These are phyloP conservation scores for Dactylellina leptospora DNA, from an alignment of 2,329 filamentous ascomycete genomes.

Conservation along the genomic window DNA sequence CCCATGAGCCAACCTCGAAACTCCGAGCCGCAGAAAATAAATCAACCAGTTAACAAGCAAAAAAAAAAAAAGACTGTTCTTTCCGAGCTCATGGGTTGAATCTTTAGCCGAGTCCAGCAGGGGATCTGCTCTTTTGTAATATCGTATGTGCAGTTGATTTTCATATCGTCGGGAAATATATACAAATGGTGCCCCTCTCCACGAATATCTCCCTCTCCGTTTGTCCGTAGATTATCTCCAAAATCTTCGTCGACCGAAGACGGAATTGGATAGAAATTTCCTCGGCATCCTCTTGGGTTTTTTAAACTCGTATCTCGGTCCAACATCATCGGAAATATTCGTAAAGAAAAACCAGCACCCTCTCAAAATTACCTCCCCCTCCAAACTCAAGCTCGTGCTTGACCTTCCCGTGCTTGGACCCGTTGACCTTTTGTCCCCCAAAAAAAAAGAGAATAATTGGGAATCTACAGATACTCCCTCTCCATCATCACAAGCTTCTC, in stretches of 20 bases:
- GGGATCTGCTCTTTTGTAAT: slow-evolving; percentile 1
- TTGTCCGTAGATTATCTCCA: slow-evolving; percentile 19
- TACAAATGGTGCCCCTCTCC: not conserved
- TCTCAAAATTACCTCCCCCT: too few relatives aligned
- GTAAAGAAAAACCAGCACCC: not conserved
- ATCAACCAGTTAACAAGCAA: not conserved
- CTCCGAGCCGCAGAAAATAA: slow-evolving; percentile 9
- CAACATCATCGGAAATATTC: slow-evolving; percentile 5
- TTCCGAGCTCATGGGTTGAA: slow-evolving; percentile 16
- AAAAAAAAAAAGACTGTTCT: not conserved
- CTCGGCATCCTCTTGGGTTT: slow-evolving; percentile 60
- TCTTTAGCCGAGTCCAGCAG: slow-evolving; percentile 1
- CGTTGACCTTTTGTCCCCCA: not conserved
- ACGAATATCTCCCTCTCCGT: slow-evolving; percentile 12
- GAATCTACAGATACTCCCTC: slow-evolving; percentile 43
- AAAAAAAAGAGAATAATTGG: too few relatives aligned
- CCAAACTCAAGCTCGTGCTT: slow-evolving; percentile 6
- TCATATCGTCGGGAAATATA: not conserved
- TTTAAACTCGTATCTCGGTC: slow-evolving; percentile 52
- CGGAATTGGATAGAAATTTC: slow-evolving; percentile 45
- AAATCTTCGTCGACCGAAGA: slow-evolving; percentile 2
- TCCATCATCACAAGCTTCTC: slow-evolving; percentile 55
- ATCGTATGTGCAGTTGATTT: not conserved
- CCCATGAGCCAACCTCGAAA: slow-evolving; percentile 29
- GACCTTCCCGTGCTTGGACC: slow-evolving; percentile 7